Evolutionary conservation across 1,284 basidiomycete genomes (phyloP), one percentile per base, ranked within the genome.

Genomic region (Bjerkandera adusta): DNA sequence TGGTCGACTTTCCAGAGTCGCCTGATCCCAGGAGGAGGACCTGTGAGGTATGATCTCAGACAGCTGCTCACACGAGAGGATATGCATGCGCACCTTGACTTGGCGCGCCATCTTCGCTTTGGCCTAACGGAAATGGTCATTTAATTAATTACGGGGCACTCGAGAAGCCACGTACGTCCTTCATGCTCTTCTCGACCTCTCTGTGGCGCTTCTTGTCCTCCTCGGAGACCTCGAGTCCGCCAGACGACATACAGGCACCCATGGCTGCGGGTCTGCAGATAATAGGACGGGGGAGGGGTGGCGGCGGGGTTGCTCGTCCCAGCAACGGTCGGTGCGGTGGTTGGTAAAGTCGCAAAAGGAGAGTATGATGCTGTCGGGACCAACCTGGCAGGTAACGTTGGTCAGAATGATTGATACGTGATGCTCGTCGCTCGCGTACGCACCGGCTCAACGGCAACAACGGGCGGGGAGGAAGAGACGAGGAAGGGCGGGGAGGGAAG

Each of bases 1-100:
- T 77, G 4, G 94, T 97, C 10, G 89, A 92, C 68, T 97, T 97
- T 36, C 94, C 94, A 25, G 87, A 91, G 62, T 96, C 94, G 29
- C 94, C 94, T 35, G 94, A 94, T 29, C 94, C 94, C 24, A 97
- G 76, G 20, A 97, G 75, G 44, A 97, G 73, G n/a, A 89, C 85
- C 85, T 88, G 53, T 16, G 15, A 3, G 22, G 20, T 43, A 50
- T 45, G 56, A 43, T 57, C 27, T 58, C 29, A 45, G 48, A 20
- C 37, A 16, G 8, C n/a, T 11, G 8, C 4, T 38, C 4, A 46
- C 29, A 10, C 4, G 5, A 36, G 16, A 12, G 49, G 24, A 11
- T 24, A 29, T 40, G 15, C 15, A n/a, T n/a, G 55, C 68, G 18
- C 45, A 91, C 85, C 78, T 94, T 93, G 69, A 93, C 87, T 61